Evolutionary conservation across 805 yeast genomes (phyloP), one percentile per base, ranked within the genome.

Genomic region (Candida piceae): DNA sequence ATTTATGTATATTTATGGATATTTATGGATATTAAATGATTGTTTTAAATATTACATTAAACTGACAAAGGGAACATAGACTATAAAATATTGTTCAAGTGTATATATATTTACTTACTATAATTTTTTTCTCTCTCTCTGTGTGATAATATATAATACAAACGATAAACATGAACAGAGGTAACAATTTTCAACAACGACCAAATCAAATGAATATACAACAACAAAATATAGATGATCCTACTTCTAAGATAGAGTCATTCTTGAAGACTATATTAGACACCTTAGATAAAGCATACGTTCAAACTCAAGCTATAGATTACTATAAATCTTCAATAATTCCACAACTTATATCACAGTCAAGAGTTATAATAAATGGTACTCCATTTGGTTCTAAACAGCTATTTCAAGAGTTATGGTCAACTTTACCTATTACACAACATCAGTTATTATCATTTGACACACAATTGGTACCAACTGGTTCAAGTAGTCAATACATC

Each of bases 401-500:
- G 12, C 74, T 70, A 36, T 77, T 78, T 48, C 83, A 76, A 48
- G 71, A 76, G 34, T 55, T 67, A 26, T 78, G 85, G 85, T 50
- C 74, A n/a, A 46, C 61, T 15, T 58, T 72, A 16, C 84, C 85
- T 5, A 50, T 60, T 12, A 68, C 87, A 1, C 78, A 73, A 39
- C 93, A 83, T 52, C 76, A 67, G 36, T 52, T 82, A 28, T 74
- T 76, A n/a, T 72, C 79, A 10, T 68, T 72, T 36, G 90, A 83
- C 53, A 70, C 76, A 32, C 93, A 83, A 51, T 61, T 75, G 40
- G 70, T 83, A 26, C 66, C 80, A 7, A 66, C 78, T 20, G 48
- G 46, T 3, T 37, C 40, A 11, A 42, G 40, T 25, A 44, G 46
- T 26, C 56, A 55, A 33, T 54, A 41, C 33, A 60, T 76, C 12